Base-by-base conservation (phyloP, 805 yeast species). In the Lipomyces chichibuensis region DNA sequence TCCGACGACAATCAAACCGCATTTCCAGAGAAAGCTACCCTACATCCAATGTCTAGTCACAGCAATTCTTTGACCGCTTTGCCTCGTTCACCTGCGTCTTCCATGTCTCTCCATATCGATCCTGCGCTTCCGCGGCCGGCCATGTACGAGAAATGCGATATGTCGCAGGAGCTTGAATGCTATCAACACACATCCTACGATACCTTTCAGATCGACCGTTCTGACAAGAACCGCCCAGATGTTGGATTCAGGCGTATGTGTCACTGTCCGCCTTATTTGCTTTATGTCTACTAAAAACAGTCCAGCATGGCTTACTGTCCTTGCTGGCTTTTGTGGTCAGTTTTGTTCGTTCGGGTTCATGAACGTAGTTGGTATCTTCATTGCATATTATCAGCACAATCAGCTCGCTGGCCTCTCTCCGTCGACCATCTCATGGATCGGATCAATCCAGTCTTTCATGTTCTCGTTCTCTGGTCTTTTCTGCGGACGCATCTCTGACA, bases 311-410 rank as follows among this genome's bases (percentile, higher is more conserved):
- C 81, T 83, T 6, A 85, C 85, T 0, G 76, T 84, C 1, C 62
- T 84, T 17, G 89, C 88, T 1, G 83, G 87, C 0, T 85, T 85
- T 71, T 75, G 85, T 33, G 91, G 91, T 1, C 78, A 86, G 66
- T 74, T 85, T 7, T 83, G 85, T 60, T 81, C 85, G 2, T 85
- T 89, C 74, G 96, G 96, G 0, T 70, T 89, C 51, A 49, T 66
- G 63, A 68, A 59, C 53, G 46, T 66, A 37, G 59, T 62, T 43
- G 72, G 72, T 14, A 57, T 64, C 54, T 69, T 69, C 43, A 61
- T 65, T 13, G 62, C 64, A 4, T 69, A 68, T 60, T 68, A 69
- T 57, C 52, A 69, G 57, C 52, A 57, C 20, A 64, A 68, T 32
- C 72, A 69, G 53, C 63, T 68, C 23, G 20, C 60, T 11, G 35